Evolutionary conservation across 805 yeast genomes (phyloP).

Genomic region (Candida oleophila): DNA sequence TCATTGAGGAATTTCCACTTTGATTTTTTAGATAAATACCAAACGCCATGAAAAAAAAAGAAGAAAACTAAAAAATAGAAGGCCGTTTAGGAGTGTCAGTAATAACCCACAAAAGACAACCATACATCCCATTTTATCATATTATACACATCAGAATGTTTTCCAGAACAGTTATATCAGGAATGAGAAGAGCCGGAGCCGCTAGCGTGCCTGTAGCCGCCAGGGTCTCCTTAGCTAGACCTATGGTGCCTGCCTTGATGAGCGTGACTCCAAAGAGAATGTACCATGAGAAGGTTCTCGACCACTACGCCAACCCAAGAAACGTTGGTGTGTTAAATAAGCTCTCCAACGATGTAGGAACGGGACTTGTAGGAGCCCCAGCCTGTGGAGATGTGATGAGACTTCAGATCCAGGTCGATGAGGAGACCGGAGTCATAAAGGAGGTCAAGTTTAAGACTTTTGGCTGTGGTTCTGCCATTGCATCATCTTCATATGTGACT

Average conservation of each 20-base stretch:
- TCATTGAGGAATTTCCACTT: neutral
- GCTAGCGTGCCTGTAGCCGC: conserved; percentile 6
- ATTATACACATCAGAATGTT: too few species aligned
- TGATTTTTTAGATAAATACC: neutral
- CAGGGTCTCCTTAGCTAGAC: neutral
- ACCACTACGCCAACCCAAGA: conserved; percentile 95
- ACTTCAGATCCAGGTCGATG: conserved; percentile 90
- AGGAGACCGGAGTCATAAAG: conserved; percentile 83
- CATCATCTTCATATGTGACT: conserved; percentile 91
- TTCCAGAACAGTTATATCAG: conserved; percentile 21
- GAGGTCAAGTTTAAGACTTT: conserved; percentile 98
- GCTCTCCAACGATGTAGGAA: conserved; percentile 74
- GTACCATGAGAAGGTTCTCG: conserved; percentile 93
- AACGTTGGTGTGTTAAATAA: conserved; percentile 94
- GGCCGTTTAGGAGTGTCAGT: too few species aligned
- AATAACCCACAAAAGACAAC: too few species aligned
- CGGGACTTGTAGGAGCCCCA: conserved; percentile 98
- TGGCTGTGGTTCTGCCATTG: conserved; percentile 99
- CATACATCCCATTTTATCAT: too few species aligned
- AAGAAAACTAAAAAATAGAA: neutral
- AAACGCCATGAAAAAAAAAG: neutral
- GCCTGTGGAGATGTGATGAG: conserved; percentile 99
- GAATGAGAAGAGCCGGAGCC: conserved; percentile 10
- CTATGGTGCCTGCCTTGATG: conserved; percentile 1
- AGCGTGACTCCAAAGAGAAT: conserved; percentile 21